These are phyloP conservation scores for Penicillium polonicum DNA, from an alignment of 2,329 filamentous ascomycete genomes.

Conservation along the genomic window DNA sequence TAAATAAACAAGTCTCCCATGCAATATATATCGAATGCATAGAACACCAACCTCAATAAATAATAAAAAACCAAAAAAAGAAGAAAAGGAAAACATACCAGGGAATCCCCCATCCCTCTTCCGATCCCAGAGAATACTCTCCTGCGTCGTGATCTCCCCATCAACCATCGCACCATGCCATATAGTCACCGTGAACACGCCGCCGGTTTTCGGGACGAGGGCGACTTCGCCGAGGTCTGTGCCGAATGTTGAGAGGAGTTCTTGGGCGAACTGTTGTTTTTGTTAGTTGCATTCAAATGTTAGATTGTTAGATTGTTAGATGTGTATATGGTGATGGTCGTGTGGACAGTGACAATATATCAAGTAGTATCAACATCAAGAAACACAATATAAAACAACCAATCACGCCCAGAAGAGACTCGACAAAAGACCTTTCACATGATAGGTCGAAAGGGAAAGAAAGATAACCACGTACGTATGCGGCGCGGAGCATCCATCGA, in stretches of 20 bases:
- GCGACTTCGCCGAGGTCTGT: slow-evolving; percentile 82
- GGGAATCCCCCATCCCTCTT: slow-evolving; percentile 86
- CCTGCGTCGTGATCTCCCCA: slow-evolving; percentile 35
- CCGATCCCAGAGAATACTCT: slow-evolving; percentile 78
- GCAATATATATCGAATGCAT: neutral
- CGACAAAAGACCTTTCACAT: neutral
- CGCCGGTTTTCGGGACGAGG: slow-evolving; percentile 79
- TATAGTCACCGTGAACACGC: slow-evolving; percentile 75
- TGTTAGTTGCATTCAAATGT: neutral
- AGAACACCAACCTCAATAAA: no score
- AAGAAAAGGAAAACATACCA: slow-evolving; percentile 41
- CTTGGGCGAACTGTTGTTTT: slow-evolving; percentile 74
- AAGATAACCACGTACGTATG: slow-evolving; percentile 62
- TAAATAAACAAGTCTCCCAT: neutral
- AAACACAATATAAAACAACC: neutral
- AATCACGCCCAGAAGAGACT: neutral
- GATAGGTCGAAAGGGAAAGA: neutral
- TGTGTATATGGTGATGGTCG: neutral
- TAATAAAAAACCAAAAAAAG: slow-evolving; percentile 2
- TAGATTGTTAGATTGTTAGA: neutral
- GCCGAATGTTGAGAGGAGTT: slow-evolving; percentile 89
- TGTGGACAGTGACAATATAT: neutral
- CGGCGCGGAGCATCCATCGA: slow-evolving; percentile 84
- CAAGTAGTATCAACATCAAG: no score
- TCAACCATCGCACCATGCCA: slow-evolving; percentile 26